Evolutionary conservation across 768 basidiomycete genomes (phyloP).

Genomic region (Amanita pallidorosea): DNA sequence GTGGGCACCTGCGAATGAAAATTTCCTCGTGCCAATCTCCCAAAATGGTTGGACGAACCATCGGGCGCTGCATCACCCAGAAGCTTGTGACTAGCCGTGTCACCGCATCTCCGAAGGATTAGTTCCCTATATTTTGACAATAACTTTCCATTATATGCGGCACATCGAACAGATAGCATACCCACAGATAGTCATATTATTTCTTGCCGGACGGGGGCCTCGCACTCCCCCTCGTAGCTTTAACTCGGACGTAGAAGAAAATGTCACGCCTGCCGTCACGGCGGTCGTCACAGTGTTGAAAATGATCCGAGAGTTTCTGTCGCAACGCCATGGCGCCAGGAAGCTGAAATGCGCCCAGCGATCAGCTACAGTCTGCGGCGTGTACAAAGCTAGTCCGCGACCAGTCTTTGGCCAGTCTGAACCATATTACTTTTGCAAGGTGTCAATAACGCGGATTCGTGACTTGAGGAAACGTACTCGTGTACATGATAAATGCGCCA

Average conservation of each 20-base stretch:
- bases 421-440: not conserved
- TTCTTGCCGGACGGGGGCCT: not conserved
- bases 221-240: slow-evolving; percentile 2
- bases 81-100: not conserved
- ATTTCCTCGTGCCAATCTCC: not conserved
- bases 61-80: not conserved
- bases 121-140: not conserved
- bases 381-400: not conserved
- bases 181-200: slow-evolving; percentile 5
- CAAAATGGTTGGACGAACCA: not conserved
- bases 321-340: not conserved
- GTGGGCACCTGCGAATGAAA: not conserved
- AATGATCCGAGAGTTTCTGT: slow-evolving; percentile 1
- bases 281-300: not conserved
- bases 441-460: not conserved
- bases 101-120: not conserved
- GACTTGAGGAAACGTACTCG: not conserved
- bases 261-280: not conserved
- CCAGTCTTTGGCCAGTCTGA: not conserved
- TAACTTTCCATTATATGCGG: not conserved
- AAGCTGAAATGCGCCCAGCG: not conserved
- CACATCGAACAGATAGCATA: not conserved
- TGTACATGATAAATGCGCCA: not conserved
- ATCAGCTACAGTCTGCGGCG: not conserved
- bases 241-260: slow-evolving; percentile 5